Percentiles rank a stretch among this genome's conserved stretches.
These are phyloP conservation scores for Viola odorata DNA, from an alignment of 345 rosid species.

Conservation along the genomic window DNA sequence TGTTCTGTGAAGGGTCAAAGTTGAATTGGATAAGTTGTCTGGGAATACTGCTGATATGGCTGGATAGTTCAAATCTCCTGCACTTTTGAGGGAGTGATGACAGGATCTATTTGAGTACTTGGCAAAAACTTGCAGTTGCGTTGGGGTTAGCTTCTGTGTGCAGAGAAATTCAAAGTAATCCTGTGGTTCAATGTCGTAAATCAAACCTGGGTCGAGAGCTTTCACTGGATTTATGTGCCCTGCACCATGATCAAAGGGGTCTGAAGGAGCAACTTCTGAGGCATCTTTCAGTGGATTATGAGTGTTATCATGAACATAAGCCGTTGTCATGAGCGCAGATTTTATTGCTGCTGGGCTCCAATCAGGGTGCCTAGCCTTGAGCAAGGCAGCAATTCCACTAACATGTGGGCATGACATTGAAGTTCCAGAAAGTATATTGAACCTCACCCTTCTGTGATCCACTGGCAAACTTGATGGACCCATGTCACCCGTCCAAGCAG, in stretches of 20 bases:
- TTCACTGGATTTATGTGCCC: slow-evolving; percentile 76
- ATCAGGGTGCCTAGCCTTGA: slow-evolving; percentile 81
- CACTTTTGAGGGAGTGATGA: slow-evolving; percentile 41
- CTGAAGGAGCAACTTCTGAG: slow-evolving; percentile 44
- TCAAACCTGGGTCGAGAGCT: slow-evolving; percentile 81
- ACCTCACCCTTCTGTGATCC: slow-evolving; percentile 58
- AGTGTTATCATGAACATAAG: slow-evolving; percentile 79
- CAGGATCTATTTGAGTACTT: slow-evolving; percentile 67
- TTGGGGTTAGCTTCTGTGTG: slow-evolving; percentile 50
- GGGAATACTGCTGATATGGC: slow-evolving; percentile 77
- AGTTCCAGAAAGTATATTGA: slow-evolving; percentile 84
- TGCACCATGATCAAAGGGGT: slow-evolving; percentile 71
- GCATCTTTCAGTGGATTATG: slow-evolving; percentile 57
- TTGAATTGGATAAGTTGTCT: slow-evolving; percentile 32
- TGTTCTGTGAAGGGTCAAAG: slow-evolving; percentile 46
- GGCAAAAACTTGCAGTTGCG: slow-evolving; percentile 59
- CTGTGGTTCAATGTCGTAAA: slow-evolving; percentile 72
- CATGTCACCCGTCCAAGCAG: slow-evolving; percentile 45
- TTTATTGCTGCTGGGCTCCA: slow-evolving; percentile 92
- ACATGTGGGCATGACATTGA: slow-evolving; percentile 98
- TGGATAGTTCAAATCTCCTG: slow-evolving; percentile 85
- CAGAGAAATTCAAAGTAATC: slow-evolving; percentile 89
- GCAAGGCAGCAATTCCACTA: slow-evolving; percentile 83
- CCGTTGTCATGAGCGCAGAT: slow-evolving; percentile 95
- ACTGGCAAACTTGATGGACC: slow-evolving; percentile 77